Base-by-base conservation (phyloP, 2,329 filamentous ascomycete species). In the Pseudogymnoascus sp. region DNA sequence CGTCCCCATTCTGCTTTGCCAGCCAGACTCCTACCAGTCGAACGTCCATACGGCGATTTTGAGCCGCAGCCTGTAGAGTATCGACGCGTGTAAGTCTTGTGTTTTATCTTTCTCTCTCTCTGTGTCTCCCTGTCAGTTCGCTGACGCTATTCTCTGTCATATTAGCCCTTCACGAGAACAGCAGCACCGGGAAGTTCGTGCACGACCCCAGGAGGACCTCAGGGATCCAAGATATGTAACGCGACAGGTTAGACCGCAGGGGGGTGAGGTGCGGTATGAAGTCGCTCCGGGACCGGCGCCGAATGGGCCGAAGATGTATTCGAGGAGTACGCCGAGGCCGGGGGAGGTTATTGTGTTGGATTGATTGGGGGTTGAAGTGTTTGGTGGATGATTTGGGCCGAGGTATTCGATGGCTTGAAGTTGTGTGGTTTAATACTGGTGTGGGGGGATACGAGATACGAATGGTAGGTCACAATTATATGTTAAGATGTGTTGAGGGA, bases 301-400 rank as follows among this genome's bases (percentile, higher is more conserved):
- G 11, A 61, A 61, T 25, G 34, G 60, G 3, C 37, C 60, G 34
- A 40, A 38, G 25, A 31, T 42, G 42, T 42, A 37, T 44, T 44
- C 25, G 6, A 53, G 38, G 42, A 42, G 38, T 61, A 40, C 42
- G 37, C 37, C 60, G 11, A 25, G 60, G 3, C 34, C 25, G 11
- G 60, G 42, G 10, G 60, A 61, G 42, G 38, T 61, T 61, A 61
- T 61, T 61, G 60, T 61, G 12, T 11, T 61, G 38, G 37, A 61
- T 31, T 61, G 38, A 61, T 53, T 40, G 8, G 12, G 2, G 18
- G 21, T 28, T 16, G 16, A 10, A 0, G 1, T 44, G 12, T 44
- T 44, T 23, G 11, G 5, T 6, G 12, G 23, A 31, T 6, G 14
- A 5, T 14, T 14, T n/a, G 3, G 21, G 23, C 4, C 5, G 6